phyloP scores from a whole-genome alignment of 106 monocot species.

The Amphibolis antarctica region DNA sequence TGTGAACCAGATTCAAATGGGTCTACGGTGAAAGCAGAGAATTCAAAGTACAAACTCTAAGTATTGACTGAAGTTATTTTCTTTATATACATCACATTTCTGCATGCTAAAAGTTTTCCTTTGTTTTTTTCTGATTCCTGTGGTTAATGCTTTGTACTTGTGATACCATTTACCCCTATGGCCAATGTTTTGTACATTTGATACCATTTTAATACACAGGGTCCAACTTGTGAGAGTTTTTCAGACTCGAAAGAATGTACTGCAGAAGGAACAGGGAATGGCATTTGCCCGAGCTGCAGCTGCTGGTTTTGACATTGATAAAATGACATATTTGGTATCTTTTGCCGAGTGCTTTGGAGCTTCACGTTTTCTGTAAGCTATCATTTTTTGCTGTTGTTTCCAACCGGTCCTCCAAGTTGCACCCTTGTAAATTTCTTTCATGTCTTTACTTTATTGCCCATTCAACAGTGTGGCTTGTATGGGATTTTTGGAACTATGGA shows the following conservation, averaged over 20 bases:
- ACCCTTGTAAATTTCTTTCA: too few species aligned
- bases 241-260: slow-evolving; percentile 53
- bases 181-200: background rate
- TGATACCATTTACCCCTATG: background rate
- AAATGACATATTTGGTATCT: slow-evolving; percentile 42
- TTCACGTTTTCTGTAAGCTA: slow-evolving; percentile 58
- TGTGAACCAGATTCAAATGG: slow-evolving; percentile 43
- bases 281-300: slow-evolving; percentile 85
- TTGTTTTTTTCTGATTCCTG: background rate
- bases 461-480: slow-evolving; percentile 58
- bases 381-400: background rate
- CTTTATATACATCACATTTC: background rate
- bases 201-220: slow-evolving; percentile 26
- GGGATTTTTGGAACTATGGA: slow-evolving; percentile 73
- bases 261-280: slow-evolving; percentile 94
- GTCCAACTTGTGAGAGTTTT: slow-evolving; percentile 74
- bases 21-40: slow-evolving; percentile 42
- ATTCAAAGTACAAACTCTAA: slow-evolving; percentile 54
- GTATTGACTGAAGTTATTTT: background rate
- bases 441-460: background rate
- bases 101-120: background rate
- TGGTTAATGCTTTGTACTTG: background rate
- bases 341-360: slow-evolving; percentile 92
- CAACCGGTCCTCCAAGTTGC: too few species aligned
- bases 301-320: slow-evolving; percentile 80